Base-by-base conservation (phyloP, 306 rosid genomes). In the Lathyrus aphaca region DNA sequence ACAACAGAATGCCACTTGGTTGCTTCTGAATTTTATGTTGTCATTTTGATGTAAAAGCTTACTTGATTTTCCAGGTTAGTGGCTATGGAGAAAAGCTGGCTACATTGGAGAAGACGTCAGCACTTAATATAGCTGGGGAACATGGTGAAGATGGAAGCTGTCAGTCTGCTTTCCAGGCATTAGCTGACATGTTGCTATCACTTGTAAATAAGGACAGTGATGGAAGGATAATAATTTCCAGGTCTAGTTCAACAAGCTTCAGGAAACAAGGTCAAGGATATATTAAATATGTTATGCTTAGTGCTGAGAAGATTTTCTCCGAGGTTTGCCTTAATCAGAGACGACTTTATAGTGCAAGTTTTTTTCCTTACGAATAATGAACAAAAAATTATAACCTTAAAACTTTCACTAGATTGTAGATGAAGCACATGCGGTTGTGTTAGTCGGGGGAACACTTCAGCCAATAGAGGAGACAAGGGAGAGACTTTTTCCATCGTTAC, bases 401-500 rank as follows among this genome's bases (percentile, higher is more conserved):
- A 66, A 60, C 71, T 58, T 85, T 69, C 56, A 79, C 51, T 78
- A 94, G 98, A 85, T 94, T 84, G 84, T 81, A 64, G 87, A 84
- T 58, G 90, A 88, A 84, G 89, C 96, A 69, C 97, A 87, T 80
- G 96, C 98, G 4, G 94, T 90, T 30, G 73, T 94, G 57, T 80
- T 94, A 82, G 91, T 92, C 29, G 98, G 98, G 27, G 96, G 97
- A 68, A 94, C 98, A 55, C 85, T 90, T 69, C 97, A 88, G 73
- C 98, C 98, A 61, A 84, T 87, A 76, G 98, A 90, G 81, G 98
- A 94, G 84, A 87, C 90, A 56, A 80, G 94, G 81, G 98, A 85
- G 75, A 81, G 97, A 65, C 96, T 94, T 68, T 90, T 94, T 82
- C 96, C 96, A 18, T 78, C 86, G 87, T 70, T 94, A 76, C 88